Base-by-base conservation (phyloP, 169 alveolate genomes). In the Eimeria praecox region DNA sequence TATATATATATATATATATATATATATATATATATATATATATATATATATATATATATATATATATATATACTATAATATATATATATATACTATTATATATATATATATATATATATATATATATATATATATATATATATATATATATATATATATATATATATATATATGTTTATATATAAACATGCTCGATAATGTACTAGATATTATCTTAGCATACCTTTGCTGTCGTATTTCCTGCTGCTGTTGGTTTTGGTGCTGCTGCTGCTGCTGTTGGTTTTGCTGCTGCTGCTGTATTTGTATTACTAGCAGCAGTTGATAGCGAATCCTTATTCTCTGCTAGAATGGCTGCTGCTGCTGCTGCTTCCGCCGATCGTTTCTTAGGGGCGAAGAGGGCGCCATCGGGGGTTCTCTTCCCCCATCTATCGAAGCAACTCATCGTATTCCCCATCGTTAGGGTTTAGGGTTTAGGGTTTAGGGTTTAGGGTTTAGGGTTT, bases 341-440 rank as follows among this genome's bases (percentile, higher is more conserved):
- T 27, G 82, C 46, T 3, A 75, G 49, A 9, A 42, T 44, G 16
- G 86, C 30, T 14, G 52, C 33, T 66, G 82, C 40, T 30, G 1
- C 22, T 5, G 14, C 40, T 0, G 52, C 83, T 18, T 10, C 85
- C 1, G 22, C n/a, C 18, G 6, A 14, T 33, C 59, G 6, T 52
- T 42, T 38, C 44, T 77, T 92, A 3, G 52, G 33, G 1, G 46
- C 78, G 5, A 92, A 85, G 38, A 92, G 83, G 12, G 95, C 87
- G 22, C 95, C 95, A 30, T 92, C 95, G 16, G 95, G 95, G 52
- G 95, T 52, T 16, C 95, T 69, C 56, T 92, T 92, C 9, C 92
- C 92, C 95, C 95, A 92, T 46, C 95, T 30, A 16, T 92, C 95
- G 33, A 92, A 78, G 83, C 95, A 92, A 27, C 92, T 92, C 95